These are phyloP conservation scores for Rhodamnia rubescens DNA, from an alignment of 345 rosid species.

Conservation along the genomic window DNA sequence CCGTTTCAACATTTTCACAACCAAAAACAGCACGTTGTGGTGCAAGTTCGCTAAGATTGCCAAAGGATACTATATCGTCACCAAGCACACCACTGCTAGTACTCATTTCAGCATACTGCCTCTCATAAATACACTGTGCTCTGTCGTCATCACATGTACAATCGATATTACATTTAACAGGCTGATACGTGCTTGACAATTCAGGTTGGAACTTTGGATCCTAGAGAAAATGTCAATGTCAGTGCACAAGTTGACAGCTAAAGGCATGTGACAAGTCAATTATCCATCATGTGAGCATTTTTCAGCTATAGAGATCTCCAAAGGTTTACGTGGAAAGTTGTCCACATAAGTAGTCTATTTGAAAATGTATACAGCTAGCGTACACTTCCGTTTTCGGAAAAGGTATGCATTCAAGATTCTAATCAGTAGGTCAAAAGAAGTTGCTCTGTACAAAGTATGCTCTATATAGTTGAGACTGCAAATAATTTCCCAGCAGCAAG, in stretches of 20 bases:
- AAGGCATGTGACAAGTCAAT: background rate
- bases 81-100: constrained; percentile 84
- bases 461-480: background rate
- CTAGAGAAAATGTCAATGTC: constrained; percentile 14
- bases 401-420: background rate
- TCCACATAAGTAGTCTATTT: background rate
- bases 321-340: background rate
- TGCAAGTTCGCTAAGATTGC: constrained; percentile 55
- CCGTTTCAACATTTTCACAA: constrained; percentile 81
- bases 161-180: constrained; percentile 68
- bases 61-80: constrained; percentile 73
- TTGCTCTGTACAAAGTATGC: background rate
- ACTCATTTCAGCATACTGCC: constrained; percentile 87
- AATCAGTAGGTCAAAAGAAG: background rate
- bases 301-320: background rate
- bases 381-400: background rate
- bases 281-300: background rate
- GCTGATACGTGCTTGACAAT: constrained; percentile 55
- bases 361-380: background rate
- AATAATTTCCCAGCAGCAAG: background rate
- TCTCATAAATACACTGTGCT: constrained; percentile 66
- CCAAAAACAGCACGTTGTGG: constrained; percentile 88
- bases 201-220: constrained; percentile 85
- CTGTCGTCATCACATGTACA: constrained; percentile 57
- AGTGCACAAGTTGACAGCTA: background rate